Conservation (phyloP, 2,329 filamentous ascomycete species). For the Talaromyces pinophilus region DNA sequence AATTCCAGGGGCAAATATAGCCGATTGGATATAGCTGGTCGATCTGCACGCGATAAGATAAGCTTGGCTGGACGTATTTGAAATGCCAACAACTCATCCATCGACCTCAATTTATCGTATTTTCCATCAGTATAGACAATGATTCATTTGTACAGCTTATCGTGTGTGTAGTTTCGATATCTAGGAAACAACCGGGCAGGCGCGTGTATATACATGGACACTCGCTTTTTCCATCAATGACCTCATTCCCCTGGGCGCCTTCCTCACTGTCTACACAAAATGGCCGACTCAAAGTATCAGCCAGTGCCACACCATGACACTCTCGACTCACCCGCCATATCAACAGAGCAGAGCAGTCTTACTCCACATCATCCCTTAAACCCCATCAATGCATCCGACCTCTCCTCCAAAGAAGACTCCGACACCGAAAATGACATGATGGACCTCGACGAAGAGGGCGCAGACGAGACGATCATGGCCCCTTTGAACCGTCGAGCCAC, state of each 20-base stretch:
- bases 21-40: background rate
- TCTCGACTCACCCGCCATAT: background rate
- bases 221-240: background rate
- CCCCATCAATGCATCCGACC: slow-evolving; percentile 3
- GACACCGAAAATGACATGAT: slow-evolving; percentile 8
- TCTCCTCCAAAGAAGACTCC: slow-evolving; percentile 13
- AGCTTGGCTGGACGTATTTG: background rate
- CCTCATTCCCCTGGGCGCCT: background rate
- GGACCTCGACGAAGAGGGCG: slow-evolving; percentile 17
- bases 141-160: background rate
- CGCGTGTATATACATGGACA: background rate
- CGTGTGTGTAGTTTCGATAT: background rate
- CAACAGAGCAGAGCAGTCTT: slow-evolving; percentile 1
- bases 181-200: background rate
- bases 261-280: background rate
- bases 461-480: slow-evolving; percentile 16
- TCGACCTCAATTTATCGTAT: background rate
- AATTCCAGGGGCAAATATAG: background rate
- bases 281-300: slow-evolving; percentile 20
- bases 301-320: slow-evolving; percentile 18
- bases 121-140: background rate
- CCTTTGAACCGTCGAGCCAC: background rate
- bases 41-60: background rate
- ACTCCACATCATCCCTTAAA: slow-evolving; percentile 2
- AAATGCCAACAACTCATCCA: background rate